Evolutionary conservation across 495 filamentous ascomycete species (phyloP).

Genomic region (Poronia punctata): DNA sequence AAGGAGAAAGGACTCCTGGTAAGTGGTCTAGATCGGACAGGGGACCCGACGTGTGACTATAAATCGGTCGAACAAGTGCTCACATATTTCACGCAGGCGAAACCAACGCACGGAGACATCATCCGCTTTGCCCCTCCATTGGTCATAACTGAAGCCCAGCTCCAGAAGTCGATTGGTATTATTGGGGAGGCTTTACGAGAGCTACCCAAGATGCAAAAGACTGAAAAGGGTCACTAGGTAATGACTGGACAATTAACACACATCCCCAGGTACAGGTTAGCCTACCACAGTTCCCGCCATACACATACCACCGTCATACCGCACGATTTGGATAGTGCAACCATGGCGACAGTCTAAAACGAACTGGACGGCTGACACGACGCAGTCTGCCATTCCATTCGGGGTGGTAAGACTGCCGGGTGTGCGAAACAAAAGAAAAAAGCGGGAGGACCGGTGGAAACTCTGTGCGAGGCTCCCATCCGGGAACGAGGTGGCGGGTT

Average conservation of each 20-base stretch:
- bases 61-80: slow-evolving; percentile 8
- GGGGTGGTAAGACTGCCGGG: background rate
- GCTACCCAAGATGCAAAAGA: slow-evolving; percentile 36
- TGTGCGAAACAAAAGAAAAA: slow-evolving; percentile 1
- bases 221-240: slow-evolving; percentile 21
- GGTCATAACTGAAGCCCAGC: slow-evolving; percentile 80
- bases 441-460: no score
- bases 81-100: slow-evolving; percentile 57
- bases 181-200: slow-evolving; percentile 69
- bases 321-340: slow-evolving; percentile 1
- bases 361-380: no score
- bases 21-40: slow-evolving; percentile 20
- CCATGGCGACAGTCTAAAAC: background rate
- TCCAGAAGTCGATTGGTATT: slow-evolving; percentile 65
- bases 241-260: slow-evolving; percentile 23
- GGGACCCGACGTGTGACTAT: background rate
- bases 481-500: slow-evolving; percentile 1
- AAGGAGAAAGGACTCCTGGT: slow-evolving; percentile 94
- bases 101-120: slow-evolving; percentile 98
- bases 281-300: slow-evolving; percentile 2
- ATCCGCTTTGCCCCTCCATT: slow-evolving; percentile 88
- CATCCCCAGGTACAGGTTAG: slow-evolving; percentile 3
- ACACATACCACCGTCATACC: slow-evolving; percentile 13
- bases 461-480: slow-evolving; percentile 3
- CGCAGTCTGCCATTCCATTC: background rate